Conservation (phyloP, 1,284 basidiomycete genomes). For the Mrakiaceae sp. region DNA sequence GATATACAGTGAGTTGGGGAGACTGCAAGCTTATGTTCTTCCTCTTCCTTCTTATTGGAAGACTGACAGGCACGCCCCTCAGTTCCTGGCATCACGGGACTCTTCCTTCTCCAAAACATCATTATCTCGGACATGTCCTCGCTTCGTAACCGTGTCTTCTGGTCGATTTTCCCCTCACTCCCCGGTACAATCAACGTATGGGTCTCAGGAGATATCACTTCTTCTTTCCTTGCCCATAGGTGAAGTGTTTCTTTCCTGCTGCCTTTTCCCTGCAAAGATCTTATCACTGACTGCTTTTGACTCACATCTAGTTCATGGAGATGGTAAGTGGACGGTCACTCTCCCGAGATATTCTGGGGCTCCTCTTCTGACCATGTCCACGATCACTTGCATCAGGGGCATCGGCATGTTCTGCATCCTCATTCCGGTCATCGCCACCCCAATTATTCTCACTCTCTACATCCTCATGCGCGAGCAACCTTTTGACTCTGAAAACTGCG, state of each 20-base stretch:
- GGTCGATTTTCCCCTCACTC: slow-evolving; percentile 30
- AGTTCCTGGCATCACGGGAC: slow-evolving; percentile 29
- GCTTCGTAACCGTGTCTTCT: slow-evolving; percentile 28
- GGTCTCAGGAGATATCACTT: slow-evolving; percentile 26
- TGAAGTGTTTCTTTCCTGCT: no score
- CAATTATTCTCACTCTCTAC: slow-evolving; percentile 27
- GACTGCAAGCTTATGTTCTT: background rate
- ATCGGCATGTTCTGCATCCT: slow-evolving; percentile 31
- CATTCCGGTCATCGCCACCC: slow-evolving; percentile 25
- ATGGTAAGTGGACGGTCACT: no score
- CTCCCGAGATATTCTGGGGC: no score
- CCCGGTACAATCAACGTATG: slow-evolving; percentile 31
- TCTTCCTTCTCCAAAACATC: slow-evolving; percentile 30
- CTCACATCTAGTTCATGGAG: no score
- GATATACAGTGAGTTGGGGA: slow-evolving; percentile 23
- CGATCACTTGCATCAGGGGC: no score
- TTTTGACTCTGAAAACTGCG: no score
- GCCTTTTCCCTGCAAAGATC: no score
- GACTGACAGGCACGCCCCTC: no score
- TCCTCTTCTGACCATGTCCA: no score
- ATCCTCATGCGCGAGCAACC: slow-evolving; percentile 19
- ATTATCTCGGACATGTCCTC: slow-evolving; percentile 31
- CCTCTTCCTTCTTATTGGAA: no score
- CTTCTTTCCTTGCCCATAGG: slow-evolving; percentile 18
- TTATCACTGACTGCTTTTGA: no score